Base-by-base conservation (phyloP, 768 basidiomycete species). In the Lactarius akahatsu region DNA sequence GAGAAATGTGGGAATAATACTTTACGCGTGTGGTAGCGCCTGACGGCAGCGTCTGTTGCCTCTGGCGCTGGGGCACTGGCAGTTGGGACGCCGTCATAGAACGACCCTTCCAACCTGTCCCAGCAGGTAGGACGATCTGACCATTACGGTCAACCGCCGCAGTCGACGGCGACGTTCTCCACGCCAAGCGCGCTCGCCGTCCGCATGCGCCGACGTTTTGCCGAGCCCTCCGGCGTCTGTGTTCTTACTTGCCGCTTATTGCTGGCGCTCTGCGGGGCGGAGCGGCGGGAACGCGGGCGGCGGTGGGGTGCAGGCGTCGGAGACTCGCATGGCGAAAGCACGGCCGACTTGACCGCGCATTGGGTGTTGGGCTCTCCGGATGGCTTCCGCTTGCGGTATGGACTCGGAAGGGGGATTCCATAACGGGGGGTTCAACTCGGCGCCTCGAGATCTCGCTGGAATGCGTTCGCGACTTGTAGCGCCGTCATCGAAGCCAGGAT, bases 41-140 rank as follows among this genome's bases (percentile, higher is more conserved):
- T 13, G 26, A 26, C 13, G 23, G 41, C 28, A 4, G 50, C 9
- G 56, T 59, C 23, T 50, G 63, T 34, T 60, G 52, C 32, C 61
- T 61, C 52, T 54, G 47, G 23, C 54, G 52, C 15, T 38, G 59
- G 16, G 50, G 23, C 13, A 52, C 50, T 0, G 32, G 57, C 9
- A 16, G 52, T 1, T 45, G 57, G 0, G 9, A 38, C 18, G 4
- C 16, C 2, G 34, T 30, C 15, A 30, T 30, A 23, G 59, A 59
- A 45, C 66, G 66, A 10, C 69, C 67, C 36, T 61, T 64, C 69
- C 69, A 70, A 20, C 69, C 69, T 32, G 43, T 70, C 16, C 69
- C 69, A 18, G 66, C 62, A 0, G 66, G 69, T n/a, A 70, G 58
- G 11, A 70, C 59, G 28, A 70, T 70, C 63, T 68, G 69, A 8